These are phyloP conservation scores for Odonthalia washingtoniensis DNA, from an alignment of 31 red algal genomes.

Conservation along the genomic window DNA sequence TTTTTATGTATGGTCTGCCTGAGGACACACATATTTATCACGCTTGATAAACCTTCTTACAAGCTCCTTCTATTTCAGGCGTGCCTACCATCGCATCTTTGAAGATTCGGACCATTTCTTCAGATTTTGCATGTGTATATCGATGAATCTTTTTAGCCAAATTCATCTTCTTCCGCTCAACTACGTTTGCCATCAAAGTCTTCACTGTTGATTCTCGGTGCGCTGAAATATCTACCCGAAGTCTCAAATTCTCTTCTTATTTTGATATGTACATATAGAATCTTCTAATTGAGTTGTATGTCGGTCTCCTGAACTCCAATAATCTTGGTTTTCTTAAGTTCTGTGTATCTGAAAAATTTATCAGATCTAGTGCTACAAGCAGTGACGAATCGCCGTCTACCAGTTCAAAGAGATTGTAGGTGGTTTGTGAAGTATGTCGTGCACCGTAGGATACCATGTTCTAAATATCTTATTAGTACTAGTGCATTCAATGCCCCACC, in stretches of 20 bases:
- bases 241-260: neutral
- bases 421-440: neutral
- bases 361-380: slow-evolving; percentile 4
- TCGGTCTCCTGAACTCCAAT: neutral
- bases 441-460: neutral
- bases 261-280: neutral
- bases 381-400: slow-evolving; percentile 23
- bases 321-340: neutral
- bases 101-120: neutral
- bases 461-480: neutral
- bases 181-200: neutral
- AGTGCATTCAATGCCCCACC: neutral
- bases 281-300: neutral
- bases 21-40: no score
- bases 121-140: neutral
- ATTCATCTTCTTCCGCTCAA: neutral
- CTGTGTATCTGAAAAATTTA: neutral
- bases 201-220: neutral
- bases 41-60: no score
- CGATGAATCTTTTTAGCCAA: no score
- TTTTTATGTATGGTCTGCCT: no score
- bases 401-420: slow-evolving; percentile 35
- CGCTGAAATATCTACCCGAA: slow-evolving; percentile 6
- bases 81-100: neutral
- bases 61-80: no score